These are phyloP conservation scores for Salvia rosmarinus DNA, from an alignment of 257 asterid genomes.

Conservation along the genomic window DNA sequence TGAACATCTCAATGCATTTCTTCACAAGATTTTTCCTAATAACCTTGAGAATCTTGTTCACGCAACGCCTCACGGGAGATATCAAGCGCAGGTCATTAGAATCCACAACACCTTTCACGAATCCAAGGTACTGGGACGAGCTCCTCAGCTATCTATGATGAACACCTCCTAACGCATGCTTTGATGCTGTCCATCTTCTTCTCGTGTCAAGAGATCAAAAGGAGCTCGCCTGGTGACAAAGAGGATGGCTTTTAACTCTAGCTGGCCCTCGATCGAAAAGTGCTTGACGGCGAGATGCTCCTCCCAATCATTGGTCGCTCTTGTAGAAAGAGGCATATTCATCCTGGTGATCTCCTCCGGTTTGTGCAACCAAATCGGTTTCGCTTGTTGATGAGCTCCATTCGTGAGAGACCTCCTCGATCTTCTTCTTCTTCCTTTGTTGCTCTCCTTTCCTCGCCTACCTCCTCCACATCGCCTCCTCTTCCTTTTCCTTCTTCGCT, in stretches of 20 bases:
- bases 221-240: conserved; percentile 83
- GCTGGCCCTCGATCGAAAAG: conserved; percentile 86
- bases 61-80: too few relatives aligned
- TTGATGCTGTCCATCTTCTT: conserved; percentile 82
- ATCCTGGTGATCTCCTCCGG: conserved; percentile 76
- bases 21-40: conserved; percentile 77
- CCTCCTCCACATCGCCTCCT: conserved; percentile 76
- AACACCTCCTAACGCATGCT: conserved; percentile 73
- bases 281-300: conserved; percentile 85
- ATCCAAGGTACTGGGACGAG: conserved; percentile 79
- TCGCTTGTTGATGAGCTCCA: conserved; percentile 78
- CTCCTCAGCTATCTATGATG: conserved; percentile 82
- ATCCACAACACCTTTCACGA: conserved; percentile 77
- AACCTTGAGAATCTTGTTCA: conserved; percentile 77
- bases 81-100: conserved; percentile 75
- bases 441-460: conserved; percentile 71
- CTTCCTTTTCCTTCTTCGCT: conserved; percentile 70
- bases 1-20: conserved; percentile 82
- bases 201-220: conserved; percentile 71
- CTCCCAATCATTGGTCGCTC: conserved; percentile 88
- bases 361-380: conserved; percentile 82
- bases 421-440: conserved; percentile 77
- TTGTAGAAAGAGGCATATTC: conserved; percentile 85
- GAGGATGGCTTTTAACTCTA: conserved; percentile 76
- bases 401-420: conserved; percentile 76